These are phyloP conservation scores for Fagus crenata DNA, from an alignment of 306 rosid species.

Conservation along the genomic window DNA sequence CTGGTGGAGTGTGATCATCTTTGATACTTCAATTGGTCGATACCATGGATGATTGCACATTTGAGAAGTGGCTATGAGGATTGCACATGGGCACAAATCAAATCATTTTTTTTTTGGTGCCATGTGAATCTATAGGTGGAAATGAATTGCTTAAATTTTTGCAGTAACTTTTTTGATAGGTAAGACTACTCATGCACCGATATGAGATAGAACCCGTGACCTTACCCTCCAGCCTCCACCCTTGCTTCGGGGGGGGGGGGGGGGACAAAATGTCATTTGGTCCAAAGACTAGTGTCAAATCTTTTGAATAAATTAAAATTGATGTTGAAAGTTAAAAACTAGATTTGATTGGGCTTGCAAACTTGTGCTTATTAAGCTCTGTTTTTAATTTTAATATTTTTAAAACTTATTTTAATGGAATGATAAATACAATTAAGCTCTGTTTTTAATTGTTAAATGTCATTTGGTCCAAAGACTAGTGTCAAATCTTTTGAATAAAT, in stretches of 20 bases:
- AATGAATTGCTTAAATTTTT: neutral
- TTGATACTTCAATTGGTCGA: neutral
- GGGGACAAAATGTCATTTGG: no score
- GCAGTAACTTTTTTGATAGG: neutral
- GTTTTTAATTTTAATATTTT: no score
- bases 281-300: no score
- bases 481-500: no score
- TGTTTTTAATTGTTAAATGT: no score
- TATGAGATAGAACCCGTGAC: neutral
- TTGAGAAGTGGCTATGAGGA: neutral
- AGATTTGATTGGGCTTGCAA: neutral
- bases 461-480: no score
- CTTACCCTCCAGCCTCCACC: no score
- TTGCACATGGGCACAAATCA: neutral
- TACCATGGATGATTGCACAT: neutral
- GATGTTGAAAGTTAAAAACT: no score
- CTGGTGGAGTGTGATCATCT: neutral
- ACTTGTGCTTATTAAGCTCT: neutral
- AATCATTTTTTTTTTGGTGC: neutral
- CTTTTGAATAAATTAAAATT: no score
- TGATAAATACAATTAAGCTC: no score
- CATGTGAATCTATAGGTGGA: neutral
- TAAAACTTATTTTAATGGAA: no score
- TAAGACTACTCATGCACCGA: neutral
- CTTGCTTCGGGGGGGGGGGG: no score